Base-by-base conservation (phyloP, 331 rosid genomes). In the Phaseolus coccineus region DNA sequence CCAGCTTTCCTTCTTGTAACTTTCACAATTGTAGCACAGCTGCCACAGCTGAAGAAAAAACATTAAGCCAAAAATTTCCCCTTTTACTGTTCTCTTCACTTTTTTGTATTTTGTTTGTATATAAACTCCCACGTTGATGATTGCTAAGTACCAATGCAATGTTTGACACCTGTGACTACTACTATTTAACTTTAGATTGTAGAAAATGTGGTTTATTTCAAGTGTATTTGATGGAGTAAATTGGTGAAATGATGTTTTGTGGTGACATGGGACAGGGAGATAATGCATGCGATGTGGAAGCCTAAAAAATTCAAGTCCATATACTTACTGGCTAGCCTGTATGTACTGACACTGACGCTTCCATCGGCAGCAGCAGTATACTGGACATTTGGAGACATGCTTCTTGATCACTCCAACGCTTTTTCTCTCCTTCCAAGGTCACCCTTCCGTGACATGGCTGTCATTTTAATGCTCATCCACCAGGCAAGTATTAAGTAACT, bases 201-300 rank as follows among this genome's bases (percentile, higher is more conserved):
- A 14, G 15, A 7, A 61, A 31, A 33, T 30, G 13, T 15, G 33
- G 39, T 64, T 37, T 35, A 37, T 16, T 35, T 63, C 15, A 35
- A 6, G 6, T 64, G 0, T 62, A 5, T 62, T 61, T 63, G 37
- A 3, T 33, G 37, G 37, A 33, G 37, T 31, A 31, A 30, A 7
- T 33, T 57, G 14, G 3, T 64, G 22, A 16, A 37, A 19, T 64
- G 11, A 40, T 39, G 44, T 40, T 8, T 8, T 8, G 3, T 40
- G 44, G 48, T 22, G 30, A 12, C 2, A 16, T 31, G 44, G 6
- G 0, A 19, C 72, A 70, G 97, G 91, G 97, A 92, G 79, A 90
- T 92, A 69, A 92, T 90, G 97, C 92, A 92, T 61, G 97, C 97
- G 1, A 92, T 92, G 97, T 92, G 97, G 97, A 92, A 86, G 84